These are phyloP conservation scores for Fusarium sp. DNA, from an alignment of 2,329 filamentous ascomycete species.

Conservation along the genomic window DNA sequence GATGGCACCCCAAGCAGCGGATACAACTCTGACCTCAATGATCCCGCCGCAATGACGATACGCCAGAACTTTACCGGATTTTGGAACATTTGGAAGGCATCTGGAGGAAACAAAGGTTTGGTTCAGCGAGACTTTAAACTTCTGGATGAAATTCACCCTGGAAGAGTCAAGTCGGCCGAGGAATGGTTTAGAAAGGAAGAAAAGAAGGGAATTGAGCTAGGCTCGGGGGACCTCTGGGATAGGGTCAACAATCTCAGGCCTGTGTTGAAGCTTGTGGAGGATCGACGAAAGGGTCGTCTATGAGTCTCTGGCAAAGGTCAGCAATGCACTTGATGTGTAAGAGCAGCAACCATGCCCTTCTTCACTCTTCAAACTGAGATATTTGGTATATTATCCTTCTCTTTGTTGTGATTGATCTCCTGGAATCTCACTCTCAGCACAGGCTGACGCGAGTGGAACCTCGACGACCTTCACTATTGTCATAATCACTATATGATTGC, in stretches of 20 bases:
- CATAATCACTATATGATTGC: background rate
- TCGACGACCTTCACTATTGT: background rate
- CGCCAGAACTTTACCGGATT: conserved; percentile 23
- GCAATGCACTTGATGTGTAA: background rate
- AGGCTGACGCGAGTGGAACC: background rate
- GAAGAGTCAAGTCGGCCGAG: conserved; percentile 9
- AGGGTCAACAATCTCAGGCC: background rate
- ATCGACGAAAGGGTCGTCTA: background rate
- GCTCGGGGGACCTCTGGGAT: background rate
- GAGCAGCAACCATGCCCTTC: no score
- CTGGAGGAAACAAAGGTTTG: conserved; percentile 6
- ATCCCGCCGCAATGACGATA: conserved; percentile 11
- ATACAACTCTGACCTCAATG: conserved; percentile 3
- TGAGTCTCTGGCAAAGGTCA: background rate
- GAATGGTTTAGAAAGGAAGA: conserved; percentile 21
- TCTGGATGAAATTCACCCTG: conserved; percentile 23
- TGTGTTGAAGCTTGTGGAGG: background rate
- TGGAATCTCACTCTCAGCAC: background rate
- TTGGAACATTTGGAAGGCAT: conserved; percentile 21
- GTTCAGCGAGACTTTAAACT: conserved; percentile 19
- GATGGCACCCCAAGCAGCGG: background rate
- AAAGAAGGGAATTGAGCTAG: conserved; percentile 48
- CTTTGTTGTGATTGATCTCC: background rate
- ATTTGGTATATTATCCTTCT: background rate
- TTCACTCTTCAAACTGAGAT: background rate